Evolutionary conservation across 2,329 filamentous ascomycete genomes (phyloP).

Genomic region (Trichoderma semiorbis): DNA sequence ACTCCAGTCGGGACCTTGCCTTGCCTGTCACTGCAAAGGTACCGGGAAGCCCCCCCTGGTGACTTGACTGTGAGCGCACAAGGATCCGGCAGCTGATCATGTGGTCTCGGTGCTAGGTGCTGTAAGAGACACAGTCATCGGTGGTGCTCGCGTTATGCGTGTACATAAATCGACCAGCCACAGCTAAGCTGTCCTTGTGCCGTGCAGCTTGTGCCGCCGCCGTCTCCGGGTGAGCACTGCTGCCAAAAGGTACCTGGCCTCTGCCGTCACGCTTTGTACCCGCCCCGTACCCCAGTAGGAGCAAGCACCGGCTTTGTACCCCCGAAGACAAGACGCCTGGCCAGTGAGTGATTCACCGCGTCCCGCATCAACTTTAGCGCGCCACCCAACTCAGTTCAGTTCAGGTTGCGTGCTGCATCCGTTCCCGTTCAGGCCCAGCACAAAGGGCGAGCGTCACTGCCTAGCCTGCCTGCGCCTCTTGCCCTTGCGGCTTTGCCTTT

Average conservation of each 20-base stretch:
- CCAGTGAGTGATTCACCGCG: conserved; percentile 1
- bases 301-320: background rate
- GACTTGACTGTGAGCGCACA: background rate
- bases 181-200: background rate
- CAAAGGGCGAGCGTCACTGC: conserved; percentile 17
- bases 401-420: background rate
- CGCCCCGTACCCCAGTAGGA: background rate
- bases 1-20: background rate
- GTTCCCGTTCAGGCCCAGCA: background rate
- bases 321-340: background rate
- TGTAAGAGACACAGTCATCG: background rate
- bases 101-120: background rate
- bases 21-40: background rate
- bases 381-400: background rate
- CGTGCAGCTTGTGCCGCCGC: background rate
- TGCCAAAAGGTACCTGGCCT: background rate
- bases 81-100: conserved; percentile 11
- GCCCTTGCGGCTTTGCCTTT: conserved; percentile 8
- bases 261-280: background rate
- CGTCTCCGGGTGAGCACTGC: background rate
- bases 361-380: conserved; percentile 5
- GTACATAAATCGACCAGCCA: background rate
- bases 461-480: conserved; percentile 18
- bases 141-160: background rate
- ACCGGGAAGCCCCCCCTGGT: background rate